Evolutionary conservation across 345 rosid genomes (phyloP), one percentile per base, ranked within the genome.

Genomic region (Murraya paniculata): DNA sequence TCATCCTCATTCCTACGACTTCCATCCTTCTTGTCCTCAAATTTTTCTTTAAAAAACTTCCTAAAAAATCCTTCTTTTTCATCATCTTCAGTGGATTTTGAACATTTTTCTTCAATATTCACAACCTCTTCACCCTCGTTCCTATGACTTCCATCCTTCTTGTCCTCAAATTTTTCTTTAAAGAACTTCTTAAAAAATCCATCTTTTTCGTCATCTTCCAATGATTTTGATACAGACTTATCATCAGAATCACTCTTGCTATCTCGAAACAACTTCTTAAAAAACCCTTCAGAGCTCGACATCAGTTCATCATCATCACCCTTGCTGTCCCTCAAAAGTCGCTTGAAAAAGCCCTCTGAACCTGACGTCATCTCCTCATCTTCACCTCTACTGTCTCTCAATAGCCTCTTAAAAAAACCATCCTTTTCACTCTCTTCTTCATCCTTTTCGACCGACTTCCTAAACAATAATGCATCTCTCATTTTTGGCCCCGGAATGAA

Each of bases 381-480:
- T 72, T 93, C 99, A 73, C 88, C 85, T 85, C 77, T 90, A 82
- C 77, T 90, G 72, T 96, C 97, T 82, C 94, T 90, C 87, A 94
- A 79, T 38, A 97, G 88, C 93, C 95, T 92, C 93, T 86, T 94
- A 77, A 97, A 94, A 85, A 97, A 97, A 9, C 98, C 99, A 71
- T 97, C 98, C 87, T 89, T 97, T 73, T 93, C 99, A 73, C 79
- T 85, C 73, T 92, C 98, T 64, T 94, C 98, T 31, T 91, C 98
- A 72, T 94, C 98, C 87, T 93, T 94, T 36, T 93, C 99, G 68
- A 85, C 87, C 7, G 97, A 94, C 91, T 94, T 97, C 87, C 98
- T 94, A 81, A 94, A 97, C 85, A 93, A 81, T 72, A 96, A 83
- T 21, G 97, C 98, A 88, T 96, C 98, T 80, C 99, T 90, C 67